These are phyloP conservation scores for Rutstroemia sp. DNA, from an alignment of 2,329 filamentous ascomycete species.

Conservation along the genomic window DNA sequence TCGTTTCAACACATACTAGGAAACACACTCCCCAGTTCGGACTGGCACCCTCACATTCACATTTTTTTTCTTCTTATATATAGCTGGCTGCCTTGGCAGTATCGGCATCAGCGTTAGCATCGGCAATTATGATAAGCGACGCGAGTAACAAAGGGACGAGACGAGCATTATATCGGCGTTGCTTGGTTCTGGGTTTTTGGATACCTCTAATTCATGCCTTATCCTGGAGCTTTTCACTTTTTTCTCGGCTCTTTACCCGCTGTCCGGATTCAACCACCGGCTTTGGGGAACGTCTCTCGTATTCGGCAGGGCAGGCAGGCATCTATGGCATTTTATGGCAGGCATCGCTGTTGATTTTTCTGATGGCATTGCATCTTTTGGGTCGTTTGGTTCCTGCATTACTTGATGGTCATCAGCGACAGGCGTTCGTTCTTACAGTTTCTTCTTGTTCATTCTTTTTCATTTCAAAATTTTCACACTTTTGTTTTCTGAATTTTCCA, in stretches of 20 bases:
- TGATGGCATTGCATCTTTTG: conserved; percentile 5
- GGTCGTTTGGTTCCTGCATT: conserved; percentile 2
- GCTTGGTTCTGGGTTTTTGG: conserved; percentile 4
- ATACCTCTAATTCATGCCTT: conserved; percentile 7
- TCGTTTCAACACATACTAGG: not conserved
- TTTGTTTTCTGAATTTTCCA: not conserved
- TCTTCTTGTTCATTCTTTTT: conserved; percentile 5
- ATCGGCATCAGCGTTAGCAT: conserved; percentile 1
- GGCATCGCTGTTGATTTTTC: conserved; percentile 3
- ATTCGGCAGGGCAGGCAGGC: conserved; percentile 5
- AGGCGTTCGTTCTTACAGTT: conserved; percentile 3
- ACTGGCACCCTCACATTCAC: not conserved
- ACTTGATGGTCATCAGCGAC: conserved; percentile 8
- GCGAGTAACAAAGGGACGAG: conserved; percentile 8
- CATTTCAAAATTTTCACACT: not conserved
- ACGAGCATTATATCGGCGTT: conserved; percentile 8
- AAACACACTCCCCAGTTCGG: not conserved
- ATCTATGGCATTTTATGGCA: conserved; percentile 5
- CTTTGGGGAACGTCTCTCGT: conserved; percentile 6
- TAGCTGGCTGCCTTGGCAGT: conserved; percentile 2
- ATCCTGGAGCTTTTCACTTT: conserved; percentile 4
- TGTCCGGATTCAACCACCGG: not conserved
- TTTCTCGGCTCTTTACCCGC: not conserved
- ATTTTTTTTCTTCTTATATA: not conserved
- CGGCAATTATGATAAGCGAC: conserved; percentile 2